Evolutionary conservation across 257 asterid species (phyloP), one percentile per base, ranked within the genome.

Genomic region (Nicotiana noctiflora): DNA sequence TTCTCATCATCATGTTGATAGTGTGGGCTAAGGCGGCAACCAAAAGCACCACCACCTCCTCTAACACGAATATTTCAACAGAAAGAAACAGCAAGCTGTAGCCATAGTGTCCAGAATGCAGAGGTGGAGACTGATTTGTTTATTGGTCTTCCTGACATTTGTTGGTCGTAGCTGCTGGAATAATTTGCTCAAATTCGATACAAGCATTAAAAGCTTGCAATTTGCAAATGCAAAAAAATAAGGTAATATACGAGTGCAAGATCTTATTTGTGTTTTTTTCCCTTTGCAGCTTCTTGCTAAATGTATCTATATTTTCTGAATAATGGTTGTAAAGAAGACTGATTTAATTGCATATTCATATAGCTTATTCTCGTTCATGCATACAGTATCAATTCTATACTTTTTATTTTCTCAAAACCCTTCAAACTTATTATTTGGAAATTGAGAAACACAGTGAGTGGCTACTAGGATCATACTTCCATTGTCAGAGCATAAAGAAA

Each of bases 41-140:
- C 10, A 60, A 18, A 66, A 32, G 27, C 55, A 59, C 51, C 21
- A 32, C 59, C 13, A 2, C 13, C 17, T 14, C 21, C n/a, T 3
- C 21, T 53, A 13, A 53, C 25, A 17, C 15, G 2, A 65, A 3
- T 25, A 32, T 23, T 5, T 32, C 76, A 80, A 40, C 49, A 61
- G 53, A 83, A 80, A 5, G 83, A 83, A 53, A 70, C 1, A 2
- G 82, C 15, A 3, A 82, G 52, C 18, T 64, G 86, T 82, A 62
- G 85, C 74, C 84, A 51, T n/a, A 77, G 76, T 55, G 67, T 51
- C 29, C 63, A 34, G 75, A 84, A 61, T 76, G 34, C 81, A 8
- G 84, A 81, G 55, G 88, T 83, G 84, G 86, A 68, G 75, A 87
- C 90, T 8, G 87, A 82, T 4, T 68, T 87, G 79, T 81, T 62